Base-by-base conservation (phyloP, 495 filamentous ascomycete genomes). In the Tuber indicum region DNA sequence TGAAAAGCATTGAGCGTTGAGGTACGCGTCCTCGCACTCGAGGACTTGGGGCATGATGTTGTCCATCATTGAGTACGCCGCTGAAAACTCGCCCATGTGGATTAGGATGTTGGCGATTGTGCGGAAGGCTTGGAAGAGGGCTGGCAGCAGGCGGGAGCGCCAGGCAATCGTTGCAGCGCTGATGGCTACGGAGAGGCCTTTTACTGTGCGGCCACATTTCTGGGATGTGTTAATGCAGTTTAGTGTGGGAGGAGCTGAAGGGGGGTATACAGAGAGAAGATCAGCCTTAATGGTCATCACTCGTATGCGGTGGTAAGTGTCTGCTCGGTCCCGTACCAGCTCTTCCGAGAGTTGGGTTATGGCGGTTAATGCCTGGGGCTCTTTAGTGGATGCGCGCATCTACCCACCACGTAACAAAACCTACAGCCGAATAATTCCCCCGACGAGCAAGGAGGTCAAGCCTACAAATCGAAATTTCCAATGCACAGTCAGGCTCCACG, bases 161-260 rank as follows among this genome's bases (percentile, higher is more conserved):
- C 91, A 90, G 1, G 94, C 91, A 46, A 93, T 90, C 82, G 87
- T 91, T 3, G 93, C 92, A 3, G 94, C 96, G 36, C 93, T 88
- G 81, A 98, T 87, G 32, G 91, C 91, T 26, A 97, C 86, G 6
- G 92, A 93, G 82, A 98, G 96, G 1, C 92, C 96, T 78, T 91
- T 91, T 75, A 94, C 90, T 0, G 94, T 89, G 8, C 91, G 90
- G 26, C 92, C 92, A 75, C 88, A 88, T 82, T 87, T 87, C 72
- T 90, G 21, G 70, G 32, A 66, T 16, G 36, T 32, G 41, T 78
- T 36, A 72, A 75, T n/a, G n/a, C 17, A 49, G 21, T 70, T 76
- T 26, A 46, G 32, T 75, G 26, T 19, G 10, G 23, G 75, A 16
- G 23, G 21, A 36, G 49, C 10, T n/a, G 16, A 21, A 10, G 47